Evolutionary conservation across 805 yeast genomes (phyloP).

Genomic region (Kazachstania bromeliacearum): DNA sequence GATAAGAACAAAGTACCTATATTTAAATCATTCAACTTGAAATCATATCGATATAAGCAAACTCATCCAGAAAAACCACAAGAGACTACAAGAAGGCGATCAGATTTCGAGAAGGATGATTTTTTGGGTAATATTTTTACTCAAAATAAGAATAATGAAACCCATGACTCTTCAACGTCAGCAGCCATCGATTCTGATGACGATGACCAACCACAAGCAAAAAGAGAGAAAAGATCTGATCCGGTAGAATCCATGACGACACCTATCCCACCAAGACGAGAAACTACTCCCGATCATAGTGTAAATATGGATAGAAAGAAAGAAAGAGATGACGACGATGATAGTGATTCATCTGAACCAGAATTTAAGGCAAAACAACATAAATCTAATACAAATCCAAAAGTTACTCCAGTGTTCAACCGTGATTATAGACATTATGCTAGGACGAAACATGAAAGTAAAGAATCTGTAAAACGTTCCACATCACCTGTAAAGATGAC

Average conservation of each 20-base stretch:
- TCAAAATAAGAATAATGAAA: not conserved
- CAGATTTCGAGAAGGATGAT: too few relatives aligned
- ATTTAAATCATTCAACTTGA: constrained; percentile 23
- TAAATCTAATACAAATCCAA: not conserved
- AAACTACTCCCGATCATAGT: not conserved
- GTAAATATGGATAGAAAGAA: not conserved
- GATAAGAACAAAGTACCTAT: constrained; percentile 11
- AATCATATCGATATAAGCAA: too few relatives aligned
- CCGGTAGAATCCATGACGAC: too few relatives aligned
- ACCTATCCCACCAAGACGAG: too few relatives aligned
- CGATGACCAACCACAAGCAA: not conserved
- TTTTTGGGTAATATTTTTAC: not conserved
- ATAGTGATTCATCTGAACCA: not conserved
- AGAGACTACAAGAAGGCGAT: constrained; percentile 2
- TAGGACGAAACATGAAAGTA: constrained; percentile 15
- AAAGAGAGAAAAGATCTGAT: too few relatives aligned
- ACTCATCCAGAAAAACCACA: too few relatives aligned
- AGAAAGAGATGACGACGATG: not conserved
- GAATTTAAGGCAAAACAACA: not conserved
- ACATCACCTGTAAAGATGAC: constrained; percentile 19
- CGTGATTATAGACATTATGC: constrained; percentile 17
- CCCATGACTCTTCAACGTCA: not conserved
- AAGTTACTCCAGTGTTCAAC: constrained; percentile 1
- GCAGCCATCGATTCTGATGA: too few relatives aligned
- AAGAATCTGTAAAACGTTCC: constrained; percentile 14